Evolutionary conservation across 164 flowering plant species (phyloP).

Genomic region (Platanus orientalis): DNA sequence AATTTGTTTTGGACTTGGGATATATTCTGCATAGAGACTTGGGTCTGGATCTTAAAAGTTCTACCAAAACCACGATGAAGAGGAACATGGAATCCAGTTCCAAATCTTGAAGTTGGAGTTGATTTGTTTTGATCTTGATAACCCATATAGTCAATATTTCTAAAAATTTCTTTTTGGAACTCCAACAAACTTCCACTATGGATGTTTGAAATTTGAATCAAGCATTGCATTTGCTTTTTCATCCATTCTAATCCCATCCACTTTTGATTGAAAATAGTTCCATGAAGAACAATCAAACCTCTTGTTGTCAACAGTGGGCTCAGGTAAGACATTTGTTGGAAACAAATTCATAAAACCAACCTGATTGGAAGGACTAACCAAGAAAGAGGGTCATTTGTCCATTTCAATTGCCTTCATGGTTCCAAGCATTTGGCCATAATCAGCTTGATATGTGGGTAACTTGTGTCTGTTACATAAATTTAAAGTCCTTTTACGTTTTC

Average conservation of each 20-base stretch:
- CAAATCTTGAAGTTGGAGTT: conserved; percentile 9
- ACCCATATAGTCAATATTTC: conserved; percentile 12
- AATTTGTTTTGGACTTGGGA: conserved; percentile 9
- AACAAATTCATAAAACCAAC: conserved; percentile 26
- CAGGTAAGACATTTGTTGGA: conserved; percentile 22
- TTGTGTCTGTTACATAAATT: conserved; percentile 4
- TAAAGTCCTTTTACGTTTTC: conserved; percentile 11
- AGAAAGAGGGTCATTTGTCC: conserved; percentile 6
- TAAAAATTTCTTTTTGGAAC: conserved; percentile 22
- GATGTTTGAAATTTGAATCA: conserved; percentile 11
- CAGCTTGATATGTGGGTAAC: conserved; percentile 9
- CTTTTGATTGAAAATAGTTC: conserved; percentile 14
- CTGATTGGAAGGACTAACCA: conserved; percentile 9
- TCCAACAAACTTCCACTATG: conserved; percentile 13
- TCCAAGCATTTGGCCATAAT: conserved; percentile 7
- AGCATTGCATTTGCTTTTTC: conserved; percentile 11
- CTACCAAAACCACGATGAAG: conserved; percentile 21
- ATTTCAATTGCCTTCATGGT: conserved; percentile 6
- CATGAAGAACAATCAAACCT: conserved; percentile 13
- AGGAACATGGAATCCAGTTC: conserved; percentile 22
- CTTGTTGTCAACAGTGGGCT: conserved; percentile 10
- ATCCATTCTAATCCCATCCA: conserved; percentile 5
- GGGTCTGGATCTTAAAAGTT: conserved; percentile 12
- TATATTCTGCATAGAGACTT: conserved; percentile 16
- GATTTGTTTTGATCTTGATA: conserved; percentile 15